Percentiles rank a stretch among this genome's conserved stretches.
Evolutionary conservation across 163 green algal genomes (phyloP).

Genomic region (Chloromonas sp.): DNA sequence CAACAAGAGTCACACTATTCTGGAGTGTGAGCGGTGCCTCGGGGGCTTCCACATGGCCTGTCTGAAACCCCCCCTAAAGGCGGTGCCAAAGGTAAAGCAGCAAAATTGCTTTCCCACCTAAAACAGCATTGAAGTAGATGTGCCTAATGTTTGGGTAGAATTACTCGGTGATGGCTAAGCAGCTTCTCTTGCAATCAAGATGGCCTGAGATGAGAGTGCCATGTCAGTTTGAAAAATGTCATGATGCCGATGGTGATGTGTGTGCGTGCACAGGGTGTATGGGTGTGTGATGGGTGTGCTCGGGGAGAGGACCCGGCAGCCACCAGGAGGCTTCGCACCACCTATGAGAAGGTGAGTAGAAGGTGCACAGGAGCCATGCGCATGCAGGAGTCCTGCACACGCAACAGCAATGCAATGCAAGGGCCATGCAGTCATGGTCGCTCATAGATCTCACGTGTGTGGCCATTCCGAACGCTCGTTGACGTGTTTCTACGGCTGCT

Average conservation of each 20-base stretch:
- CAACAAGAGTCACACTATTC: constrained; percentile 39
- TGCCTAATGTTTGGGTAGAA: too few relatives aligned
- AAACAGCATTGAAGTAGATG: too few relatives aligned
- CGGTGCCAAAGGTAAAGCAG: constrained; percentile 49
- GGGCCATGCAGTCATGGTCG: too few relatives aligned
- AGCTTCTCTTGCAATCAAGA: too few relatives aligned
- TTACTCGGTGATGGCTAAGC: too few relatives aligned
- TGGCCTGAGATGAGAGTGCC: not conserved
- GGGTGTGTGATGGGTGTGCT: not conserved
- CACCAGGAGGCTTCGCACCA: not conserved
- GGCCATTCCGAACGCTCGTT: not conserved
- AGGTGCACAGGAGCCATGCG: too few relatives aligned
- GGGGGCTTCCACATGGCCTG: constrained; percentile 83
- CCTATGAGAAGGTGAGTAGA: not conserved
- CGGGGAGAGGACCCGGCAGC: not conserved
- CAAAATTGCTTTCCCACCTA: too few relatives aligned
- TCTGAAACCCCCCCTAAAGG: constrained; percentile 64
- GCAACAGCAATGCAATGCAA: too few relatives aligned
- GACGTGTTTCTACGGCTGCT: not conserved
- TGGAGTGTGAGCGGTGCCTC: constrained; percentile 89
- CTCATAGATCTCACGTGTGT: not conserved
- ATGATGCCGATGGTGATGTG: not conserved
- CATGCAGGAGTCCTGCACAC: too few relatives aligned
- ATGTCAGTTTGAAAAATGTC: not conserved
- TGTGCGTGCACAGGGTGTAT: not conserved